Evolutionary conservation across 176 grass and related monocot genomes (phyloP).

Genomic region (Aegilops speltoides): DNA sequence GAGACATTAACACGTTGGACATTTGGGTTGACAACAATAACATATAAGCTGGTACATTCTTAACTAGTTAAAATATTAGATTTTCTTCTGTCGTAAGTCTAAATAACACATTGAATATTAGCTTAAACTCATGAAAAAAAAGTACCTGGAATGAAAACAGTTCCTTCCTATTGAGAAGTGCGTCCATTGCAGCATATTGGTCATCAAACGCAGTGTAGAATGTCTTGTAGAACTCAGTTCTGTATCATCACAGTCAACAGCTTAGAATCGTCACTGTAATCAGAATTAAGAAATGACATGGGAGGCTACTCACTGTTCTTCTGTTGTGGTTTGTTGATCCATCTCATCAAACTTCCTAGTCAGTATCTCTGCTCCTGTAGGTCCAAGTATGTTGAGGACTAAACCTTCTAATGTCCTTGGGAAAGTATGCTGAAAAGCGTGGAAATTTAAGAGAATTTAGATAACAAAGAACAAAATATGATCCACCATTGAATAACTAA

Average conservation of each 20-base stretch:
- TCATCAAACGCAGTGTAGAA: slow-evolving; percentile 88
- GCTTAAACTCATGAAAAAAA: not conserved
- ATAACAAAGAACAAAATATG: not conserved
- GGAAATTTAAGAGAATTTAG: not conserved
- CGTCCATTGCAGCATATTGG: slow-evolving; percentile 80
- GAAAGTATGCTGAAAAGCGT: slow-evolving; percentile 65
- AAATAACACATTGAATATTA: not conserved
- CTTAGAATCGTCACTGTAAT: slow-evolving; percentile 5
- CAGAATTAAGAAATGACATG: slow-evolving; percentile 4
- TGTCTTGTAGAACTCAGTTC: slow-evolving; percentile 70
- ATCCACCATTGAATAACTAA: not conserved
- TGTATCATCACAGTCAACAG: slow-evolving; percentile 14
- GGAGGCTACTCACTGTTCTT: slow-evolving; percentile 60
- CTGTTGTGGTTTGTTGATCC: slow-evolving; percentile 71
- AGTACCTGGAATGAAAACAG: slow-evolving; percentile 84
- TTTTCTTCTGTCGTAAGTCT: not conserved
- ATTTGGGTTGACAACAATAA: not conserved
- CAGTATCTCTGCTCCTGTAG: slow-evolving; percentile 87
- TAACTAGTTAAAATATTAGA: not conserved
- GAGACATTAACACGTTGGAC: not conserved
- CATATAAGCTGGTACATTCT: not conserved
- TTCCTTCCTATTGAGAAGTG: slow-evolving; percentile 81
- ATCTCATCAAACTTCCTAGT: slow-evolving; percentile 95
- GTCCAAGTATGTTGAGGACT: slow-evolving; percentile 75
- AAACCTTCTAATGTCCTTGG: slow-evolving; percentile 84